phyloP scores from a whole-genome alignment of 2,329 filamentous ascomycete species.

The Xylaria sp. region DNA sequence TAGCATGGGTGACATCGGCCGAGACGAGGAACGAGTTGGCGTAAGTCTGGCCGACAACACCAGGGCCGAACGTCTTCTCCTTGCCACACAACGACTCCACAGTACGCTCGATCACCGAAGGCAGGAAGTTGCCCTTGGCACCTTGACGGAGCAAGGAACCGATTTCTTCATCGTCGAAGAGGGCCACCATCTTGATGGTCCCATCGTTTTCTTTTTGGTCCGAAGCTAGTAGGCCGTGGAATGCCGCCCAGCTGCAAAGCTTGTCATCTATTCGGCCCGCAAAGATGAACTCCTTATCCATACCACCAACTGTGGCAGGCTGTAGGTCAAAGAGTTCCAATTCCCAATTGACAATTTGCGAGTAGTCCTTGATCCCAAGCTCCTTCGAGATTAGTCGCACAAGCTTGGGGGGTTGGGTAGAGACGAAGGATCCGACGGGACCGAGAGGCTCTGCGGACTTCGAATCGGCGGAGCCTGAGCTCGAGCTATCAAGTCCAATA shows the following conservation, averaged over 20 bases:
- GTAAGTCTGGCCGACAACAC: constrained; percentile 81
- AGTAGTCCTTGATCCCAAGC: constrained; percentile 78
- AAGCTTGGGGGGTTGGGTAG: constrained; percentile 85
- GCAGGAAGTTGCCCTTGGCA: constrained; percentile 88
- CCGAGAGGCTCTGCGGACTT: constrained; percentile 62
- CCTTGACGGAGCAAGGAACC: constrained; percentile 91
- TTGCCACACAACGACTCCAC: constrained; percentile 70
- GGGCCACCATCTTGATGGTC: constrained; percentile 88
- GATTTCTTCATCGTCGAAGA: constrained; percentile 98
- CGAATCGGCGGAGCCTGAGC: constrained; percentile 54
- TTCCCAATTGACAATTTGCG: constrained; percentile 92
- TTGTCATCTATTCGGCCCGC: constrained; percentile 97
- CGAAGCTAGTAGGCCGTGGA: constrained; percentile 82
- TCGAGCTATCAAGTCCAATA: constrained; percentile 84
- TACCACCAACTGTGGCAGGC: constrained; percentile 82
- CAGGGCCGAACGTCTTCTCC: constrained; percentile 61
- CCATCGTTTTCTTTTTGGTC: constrained; percentile 66
- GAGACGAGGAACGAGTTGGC: constrained; percentile 93
- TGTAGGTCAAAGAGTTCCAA: constrained; percentile 94
- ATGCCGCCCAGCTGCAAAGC: constrained; percentile 92
- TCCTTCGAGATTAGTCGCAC: constrained; percentile 84
- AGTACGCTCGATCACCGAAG: constrained; percentile 81
- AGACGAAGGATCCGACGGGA: constrained; percentile 76
- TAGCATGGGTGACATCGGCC: constrained; percentile 92
- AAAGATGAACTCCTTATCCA: constrained; percentile 94